Percentiles rank a stretch among this genome's conserved stretches.
phyloP scores from a whole-genome alignment of 2,329 filamentous ascomycete species.

The Nakataea oryzae region DNA sequence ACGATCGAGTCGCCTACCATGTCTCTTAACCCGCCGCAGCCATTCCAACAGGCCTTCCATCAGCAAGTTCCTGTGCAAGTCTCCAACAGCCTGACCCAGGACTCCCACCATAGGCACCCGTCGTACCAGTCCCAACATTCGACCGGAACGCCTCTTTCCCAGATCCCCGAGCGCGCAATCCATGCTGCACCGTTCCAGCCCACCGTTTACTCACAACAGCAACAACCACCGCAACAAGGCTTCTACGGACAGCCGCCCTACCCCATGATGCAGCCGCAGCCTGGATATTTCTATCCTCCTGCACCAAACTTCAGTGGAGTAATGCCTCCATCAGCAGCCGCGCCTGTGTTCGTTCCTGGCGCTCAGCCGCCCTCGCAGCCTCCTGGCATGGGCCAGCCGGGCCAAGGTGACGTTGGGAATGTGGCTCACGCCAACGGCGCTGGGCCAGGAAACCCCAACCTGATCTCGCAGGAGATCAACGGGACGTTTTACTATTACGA shows the following conservation, averaged over 20 bases:
- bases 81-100: constrained; percentile 33
- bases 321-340: constrained; percentile 24
- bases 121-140: constrained; percentile 61
- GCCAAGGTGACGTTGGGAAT: constrained; percentile 25
- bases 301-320: constrained; percentile 14
- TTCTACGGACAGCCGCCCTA: constrained; percentile 13
- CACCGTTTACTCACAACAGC: constrained; percentile 56
- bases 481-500: constrained; percentile 97
- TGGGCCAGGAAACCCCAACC: constrained; percentile 41
- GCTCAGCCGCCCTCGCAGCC: constrained; percentile 33
- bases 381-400: constrained; percentile 25
- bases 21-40: constrained; percentile 32
- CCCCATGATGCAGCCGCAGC: constrained; percentile 5
- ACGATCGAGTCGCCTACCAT: constrained; percentile 78
- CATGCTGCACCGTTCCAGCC: constrained; percentile 87
- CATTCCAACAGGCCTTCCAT: constrained; percentile 68
- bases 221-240: constrained; percentile 49
- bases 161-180: constrained; percentile 86
- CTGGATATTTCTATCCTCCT: constrained; percentile 21
- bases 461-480: constrained; percentile 78
- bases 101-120: constrained; percentile 55
- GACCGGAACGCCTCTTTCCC: constrained; percentile 72
- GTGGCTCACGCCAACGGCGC: constrained; percentile 28
- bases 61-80: constrained; percentile 82
- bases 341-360: constrained; percentile 47